A percentile compares a stretch with the other conserved stretches of the same genome.
These are phyloP conservation scores for Leishmania guyanensis DNA, from an alignment of 208 protist species.

Conservation along the genomic window DNA sequence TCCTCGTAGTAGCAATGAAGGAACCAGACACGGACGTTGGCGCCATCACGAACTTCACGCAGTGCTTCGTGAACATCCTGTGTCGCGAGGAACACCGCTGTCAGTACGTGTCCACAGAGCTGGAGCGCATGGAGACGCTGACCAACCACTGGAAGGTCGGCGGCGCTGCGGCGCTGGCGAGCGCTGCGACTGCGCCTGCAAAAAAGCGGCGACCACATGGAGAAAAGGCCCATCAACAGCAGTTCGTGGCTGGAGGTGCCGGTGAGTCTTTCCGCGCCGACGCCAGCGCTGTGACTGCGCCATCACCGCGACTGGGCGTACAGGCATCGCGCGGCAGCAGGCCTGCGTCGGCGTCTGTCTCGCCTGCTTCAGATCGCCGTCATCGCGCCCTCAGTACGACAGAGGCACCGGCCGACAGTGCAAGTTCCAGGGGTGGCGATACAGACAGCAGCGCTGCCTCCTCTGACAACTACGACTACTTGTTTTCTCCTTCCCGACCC, in stretches of 20 bases:
- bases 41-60: constrained; percentile 71
- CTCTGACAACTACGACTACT: constrained; percentile 23
- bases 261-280: not conserved
- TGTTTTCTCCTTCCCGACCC: constrained; percentile 13
- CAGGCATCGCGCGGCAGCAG: constrained; percentile 3
- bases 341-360: not conserved
- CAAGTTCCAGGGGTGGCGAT: not conserved
- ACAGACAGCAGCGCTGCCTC: not conserved
- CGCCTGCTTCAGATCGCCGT: not conserved
- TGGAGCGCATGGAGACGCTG: constrained; percentile 50
- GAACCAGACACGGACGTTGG: constrained; percentile 63
- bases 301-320: not conserved
- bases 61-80: constrained; percentile 80
- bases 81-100: constrained; percentile 72
- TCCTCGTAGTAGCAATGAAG: constrained; percentile 79
- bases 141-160: constrained; percentile 38
- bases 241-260: not conserved
- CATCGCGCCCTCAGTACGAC: not conserved
- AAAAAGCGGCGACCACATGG: not conserved
- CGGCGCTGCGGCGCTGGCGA: constrained; percentile 24
- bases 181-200: constrained; percentile 15
- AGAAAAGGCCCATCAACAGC: not conserved
- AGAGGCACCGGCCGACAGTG: not conserved
- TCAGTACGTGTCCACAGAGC: constrained; percentile 59
- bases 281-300: not conserved